Evolutionary conservation across 2,329 filamentous ascomycete genomes (phyloP), one percentile per base, ranked within the genome.

Genomic region (Chalara sp.): DNA sequence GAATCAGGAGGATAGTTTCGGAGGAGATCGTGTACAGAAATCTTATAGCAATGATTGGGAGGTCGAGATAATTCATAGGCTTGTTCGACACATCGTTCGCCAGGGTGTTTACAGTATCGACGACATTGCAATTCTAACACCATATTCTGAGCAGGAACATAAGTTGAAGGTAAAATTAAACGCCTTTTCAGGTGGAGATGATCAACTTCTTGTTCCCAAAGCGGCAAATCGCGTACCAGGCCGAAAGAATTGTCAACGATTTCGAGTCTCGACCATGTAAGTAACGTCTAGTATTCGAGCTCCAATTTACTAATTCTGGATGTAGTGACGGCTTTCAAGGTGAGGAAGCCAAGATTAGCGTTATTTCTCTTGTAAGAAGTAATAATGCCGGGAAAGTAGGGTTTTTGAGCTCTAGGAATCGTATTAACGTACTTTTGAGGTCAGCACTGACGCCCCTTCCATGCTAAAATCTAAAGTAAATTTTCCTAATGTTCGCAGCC

Each of bases 51-150:
- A 86, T 50, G 47, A 59, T 0, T 84, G 71, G 62, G 86, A 91
- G 60, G 71, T 84, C 0, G 70, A 80, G 0, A 84, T 91, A 80
- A 76, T 77, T 0, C 68, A 73, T 6, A 75, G 78, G 0, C 65
- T 90, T 0, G 80, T 89, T 0, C 74, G 73, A 0, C 84, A 91
- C 59, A 66, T 91, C 1, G 69, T 85, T 5, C 72, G 75, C 0
- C 86, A 90, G 60, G 84, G 84, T 2, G 53, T 45, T 0, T 89
- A 90, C 61, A 64, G 63, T 0, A 65, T 68, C 0, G 71, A 70
- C 0, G 81, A 89, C 2, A 86, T 91, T 52, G 84, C 85, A 0
- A 79, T 92, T 0, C 62, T 91, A 5, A 89, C 86, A 0, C 82
- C 81, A 0, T 86, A 86, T 52, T 64, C 74, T 0, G 80, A 79